Evolutionary conservation across 805 yeast genomes (phyloP), one percentile per base, ranked within the genome.

Genomic region (Wickerhamomyces alni): DNA sequence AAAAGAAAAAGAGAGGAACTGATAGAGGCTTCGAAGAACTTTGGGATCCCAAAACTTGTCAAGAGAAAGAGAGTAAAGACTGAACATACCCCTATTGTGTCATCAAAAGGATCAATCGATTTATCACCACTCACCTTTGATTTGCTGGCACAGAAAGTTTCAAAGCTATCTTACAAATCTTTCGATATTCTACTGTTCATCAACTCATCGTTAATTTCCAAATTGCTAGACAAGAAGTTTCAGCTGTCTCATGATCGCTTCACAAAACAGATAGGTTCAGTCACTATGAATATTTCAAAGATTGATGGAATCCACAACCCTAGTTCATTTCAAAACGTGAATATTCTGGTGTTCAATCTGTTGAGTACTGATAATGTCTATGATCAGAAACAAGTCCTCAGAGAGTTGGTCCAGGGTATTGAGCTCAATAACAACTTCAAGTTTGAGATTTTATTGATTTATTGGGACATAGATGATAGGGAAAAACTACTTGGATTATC

Each of bases 1-100:
- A 64, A 65, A 39, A 63, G 69, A 39, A 63, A 58, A 44, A 45
- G 60, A 19, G 64, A 66, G 19, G 81, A 76, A 38, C 45, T 64
- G 11, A 27, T 53, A 25, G 52, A 49, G 18, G 62, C 64, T 11
- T 57, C 62, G 16, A 61, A 55, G 25, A 53, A 49, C 31, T 55
- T 69, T 37, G 71, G 72, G 24, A 58, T 63, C 17, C 60, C 60
- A 2, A 40, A 39, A 18, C 22, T 36, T 5, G 36, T 54, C 3
- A 50, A 56, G 43, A 50, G 60, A 42, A 45, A 52, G 22, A 51
- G 37, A 31, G 18, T 46, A 10, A 38, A 47, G 18, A 24, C 38
- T 18, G 41, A 42, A 26, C 5, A n/a, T n/a, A n/a, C n/a, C n/a
- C n/a, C n/a, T n/a, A n/a, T n/a, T n/a, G n/a, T n/a, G n/a, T n/a